These are phyloP conservation scores for Melastoma candidum DNA, from an alignment of 441 rosid genomes.

Conservation along the genomic window DNA sequence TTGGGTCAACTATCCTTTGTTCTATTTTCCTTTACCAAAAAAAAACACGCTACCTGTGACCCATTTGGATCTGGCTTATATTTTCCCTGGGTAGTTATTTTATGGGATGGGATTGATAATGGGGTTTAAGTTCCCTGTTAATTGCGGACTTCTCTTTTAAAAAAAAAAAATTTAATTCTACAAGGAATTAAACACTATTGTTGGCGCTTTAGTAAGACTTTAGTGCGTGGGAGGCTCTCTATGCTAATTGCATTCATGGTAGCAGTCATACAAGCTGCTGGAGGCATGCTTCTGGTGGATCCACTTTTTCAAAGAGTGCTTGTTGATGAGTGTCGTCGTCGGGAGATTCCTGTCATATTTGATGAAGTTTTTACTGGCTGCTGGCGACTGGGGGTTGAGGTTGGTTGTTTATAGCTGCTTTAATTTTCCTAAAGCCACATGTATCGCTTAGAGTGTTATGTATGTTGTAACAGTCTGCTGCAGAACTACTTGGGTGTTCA, in stretches of 20 bases:
- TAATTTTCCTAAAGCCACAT: slow-evolving; percentile 1
- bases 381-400: slow-evolving; percentile 97
- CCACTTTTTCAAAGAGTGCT: slow-evolving; percentile 88
- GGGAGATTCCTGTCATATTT: slow-evolving; percentile 70
- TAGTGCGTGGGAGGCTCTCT: too few species aligned
- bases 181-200: too few species aligned
- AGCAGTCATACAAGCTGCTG: slow-evolving; percentile 85
- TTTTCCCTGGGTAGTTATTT: not conserved
- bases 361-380: slow-evolving; percentile 97
- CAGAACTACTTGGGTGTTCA: slow-evolving; percentile 61
- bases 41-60: too few species aligned
- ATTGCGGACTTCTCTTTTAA: too few species aligned
- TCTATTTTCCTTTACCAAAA: too few species aligned
- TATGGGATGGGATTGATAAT: too few species aligned
- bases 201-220: too few species aligned
- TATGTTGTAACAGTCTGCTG: slow-evolving; percentile 46
- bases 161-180: too few species aligned
- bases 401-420: slow-evolving; percentile 13
- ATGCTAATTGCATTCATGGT: too few species aligned
- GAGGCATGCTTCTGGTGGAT: slow-evolving; percentile 96
- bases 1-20: too few species aligned
- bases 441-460: not conserved
- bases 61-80: not conserved
- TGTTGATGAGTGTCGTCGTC: slow-evolving; percentile 59
- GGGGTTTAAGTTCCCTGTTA: too few species aligned